A percentile compares a stretch with the other conserved stretches of the same genome.
Evolutionary conservation across 2,329 filamentous ascomycete genomes (phyloP).

Genomic region (Colletotrichum sp.): DNA sequence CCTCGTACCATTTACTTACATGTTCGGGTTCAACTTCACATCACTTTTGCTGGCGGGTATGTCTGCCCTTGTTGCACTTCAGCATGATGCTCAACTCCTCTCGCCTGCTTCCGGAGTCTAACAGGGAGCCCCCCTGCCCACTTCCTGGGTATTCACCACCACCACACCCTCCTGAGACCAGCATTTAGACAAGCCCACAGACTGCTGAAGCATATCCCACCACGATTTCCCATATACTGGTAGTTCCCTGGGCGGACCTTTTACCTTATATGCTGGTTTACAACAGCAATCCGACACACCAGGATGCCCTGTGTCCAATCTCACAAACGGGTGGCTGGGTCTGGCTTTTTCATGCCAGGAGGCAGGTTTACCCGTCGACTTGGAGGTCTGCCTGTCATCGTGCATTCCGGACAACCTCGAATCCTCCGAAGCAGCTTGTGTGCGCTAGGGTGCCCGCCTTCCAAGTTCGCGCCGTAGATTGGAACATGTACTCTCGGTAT

Average conservation of each 20-base stretch:
- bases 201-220: background rate
- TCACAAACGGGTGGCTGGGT: background rate
- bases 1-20: background rate
- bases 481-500: background rate
- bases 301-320: background rate
- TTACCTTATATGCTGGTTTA: background rate
- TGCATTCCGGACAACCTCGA: background rate
- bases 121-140: background rate
- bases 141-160: background rate
- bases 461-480: background rate
- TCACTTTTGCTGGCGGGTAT: background rate
- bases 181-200: background rate
- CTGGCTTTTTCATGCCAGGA: background rate
- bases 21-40: background rate
- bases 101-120: background rate
- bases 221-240: background rate
- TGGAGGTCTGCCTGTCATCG: background rate
- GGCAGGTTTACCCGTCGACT: background rate
- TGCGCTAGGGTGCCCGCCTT: background rate
- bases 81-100: background rate
- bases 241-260: background rate
- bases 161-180: background rate
- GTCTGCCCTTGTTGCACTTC: background rate
- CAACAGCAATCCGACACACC: background rate
- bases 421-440: background rate